phyloP scores from a whole-genome alignment of 2,329 filamentous ascomycete genomes.

The Fusarium nanum region DNA sequence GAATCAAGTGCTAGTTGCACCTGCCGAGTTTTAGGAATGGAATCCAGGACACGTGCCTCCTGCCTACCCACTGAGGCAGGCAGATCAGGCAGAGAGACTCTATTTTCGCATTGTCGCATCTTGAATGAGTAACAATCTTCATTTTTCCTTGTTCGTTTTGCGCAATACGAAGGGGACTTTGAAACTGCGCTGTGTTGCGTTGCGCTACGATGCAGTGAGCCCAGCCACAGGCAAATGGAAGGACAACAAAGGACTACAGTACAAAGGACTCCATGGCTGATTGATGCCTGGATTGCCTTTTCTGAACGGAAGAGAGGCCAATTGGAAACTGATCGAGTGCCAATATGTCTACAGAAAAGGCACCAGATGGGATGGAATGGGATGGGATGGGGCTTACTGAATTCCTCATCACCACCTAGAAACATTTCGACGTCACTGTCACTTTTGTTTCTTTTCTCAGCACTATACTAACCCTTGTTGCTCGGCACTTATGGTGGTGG shows the following conservation, averaged over 20 bases:
- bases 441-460: conserved; percentile 27
- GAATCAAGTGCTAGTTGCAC: not conserved
- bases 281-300: conserved; percentile 26
- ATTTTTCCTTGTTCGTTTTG: not conserved
- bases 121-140: conserved; percentile 16
- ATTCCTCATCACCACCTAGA: not conserved
- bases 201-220: not conserved
- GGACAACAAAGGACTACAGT: not conserved
- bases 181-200: not conserved
- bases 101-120: conserved; percentile 11
- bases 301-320: not conserved
- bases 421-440: conserved; percentile 28
- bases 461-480: conserved; percentile 32
- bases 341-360: not conserved
- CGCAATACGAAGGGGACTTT: conserved; percentile 22
- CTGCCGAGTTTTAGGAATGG: conserved; percentile 23
- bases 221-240: conserved; percentile 3
- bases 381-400: not conserved
- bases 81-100: conserved; percentile 42
- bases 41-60: conserved; percentile 30
- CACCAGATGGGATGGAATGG: not conserved
- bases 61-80: conserved; percentile 34
- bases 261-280: not conserved
- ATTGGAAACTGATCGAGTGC: not conserved
- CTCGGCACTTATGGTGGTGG: conserved; percentile 41